Conservation (phyloP, 352 stramenopile species). For the Phytophthora hibernalis region DNA sequence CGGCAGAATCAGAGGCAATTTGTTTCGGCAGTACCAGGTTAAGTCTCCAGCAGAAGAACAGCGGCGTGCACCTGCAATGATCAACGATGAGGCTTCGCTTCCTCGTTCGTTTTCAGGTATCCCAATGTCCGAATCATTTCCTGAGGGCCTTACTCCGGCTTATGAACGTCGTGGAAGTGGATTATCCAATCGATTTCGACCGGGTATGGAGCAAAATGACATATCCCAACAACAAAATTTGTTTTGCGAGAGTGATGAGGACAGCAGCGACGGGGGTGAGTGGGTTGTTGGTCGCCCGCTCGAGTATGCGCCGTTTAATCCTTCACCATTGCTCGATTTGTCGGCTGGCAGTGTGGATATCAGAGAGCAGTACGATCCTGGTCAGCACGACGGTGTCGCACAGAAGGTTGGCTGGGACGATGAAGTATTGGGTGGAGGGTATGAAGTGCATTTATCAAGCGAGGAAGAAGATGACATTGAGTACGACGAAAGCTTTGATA, state of each 20-base stretch:
- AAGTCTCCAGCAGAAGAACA: slow-evolving; percentile 49
- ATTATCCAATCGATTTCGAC: slow-evolving; percentile 16
- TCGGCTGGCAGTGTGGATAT: slow-evolving; percentile 41
- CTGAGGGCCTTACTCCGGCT: not conserved
- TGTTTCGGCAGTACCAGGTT: slow-evolving; percentile 87
- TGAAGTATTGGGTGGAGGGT: slow-evolving; percentile 13
- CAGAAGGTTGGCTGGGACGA: slow-evolving; percentile 30
- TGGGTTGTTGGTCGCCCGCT: slow-evolving; percentile 24
- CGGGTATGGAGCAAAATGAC: slow-evolving; percentile 1
- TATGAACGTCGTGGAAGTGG: slow-evolving; percentile 10
- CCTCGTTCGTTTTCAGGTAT: slow-evolving; percentile 16
- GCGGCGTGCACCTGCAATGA: slow-evolving; percentile 1
- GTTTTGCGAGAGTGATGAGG: slow-evolving; percentile 38
- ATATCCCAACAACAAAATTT: slow-evolving; percentile 25
- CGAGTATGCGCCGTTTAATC: slow-evolving; percentile 31
- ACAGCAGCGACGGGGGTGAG: slow-evolving; percentile 34
- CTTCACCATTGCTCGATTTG: slow-evolving; percentile 25
- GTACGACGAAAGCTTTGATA: slow-evolving; percentile 38
- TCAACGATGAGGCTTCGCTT: slow-evolving; percentile 18
- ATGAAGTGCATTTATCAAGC: slow-evolving; percentile 26
- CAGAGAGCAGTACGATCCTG: slow-evolving; percentile 30
- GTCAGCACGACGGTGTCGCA: slow-evolving; percentile 15
- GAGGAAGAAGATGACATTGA: slow-evolving; percentile 31
- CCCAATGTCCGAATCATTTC: slow-evolving; percentile 1
- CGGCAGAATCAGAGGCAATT: slow-evolving; percentile 67